Base-by-base conservation (phyloP, 2,329 filamentous ascomycete species). In the Colletotrichum tofieldiae region DNA sequence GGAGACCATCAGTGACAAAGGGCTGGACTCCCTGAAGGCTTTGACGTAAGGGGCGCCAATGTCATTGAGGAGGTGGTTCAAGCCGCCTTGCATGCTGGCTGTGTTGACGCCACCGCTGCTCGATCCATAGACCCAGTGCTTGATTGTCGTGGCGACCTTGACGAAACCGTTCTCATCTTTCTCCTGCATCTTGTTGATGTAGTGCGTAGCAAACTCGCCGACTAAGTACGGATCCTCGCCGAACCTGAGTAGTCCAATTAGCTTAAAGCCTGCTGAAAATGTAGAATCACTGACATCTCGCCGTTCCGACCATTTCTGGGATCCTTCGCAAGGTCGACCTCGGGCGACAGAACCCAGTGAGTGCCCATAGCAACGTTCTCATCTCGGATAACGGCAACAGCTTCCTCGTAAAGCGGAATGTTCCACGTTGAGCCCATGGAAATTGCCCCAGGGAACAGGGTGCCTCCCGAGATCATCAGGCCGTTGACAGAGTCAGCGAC, bases 51-150 rank as follows among this genome's bases (percentile, higher is more conserved):
- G 79, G 3, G 75, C 74, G 2, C 75, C 75, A 20, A 78, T 76
- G 59, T 79, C 78, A 74, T 82, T 82, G 67, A 81, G 77, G 26
- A 81, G 77, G 41, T 81, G 75, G 68, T 82, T 82, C 16, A 82
- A 71, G 16, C 80, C 81, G 3, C 77, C 78, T 3, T 76, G 75
- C 69, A 79, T 78, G 59, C 77, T 80, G 7, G 80, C 81, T 0
- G 69, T 65, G 73, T 82, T 82, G 58, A 82, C 77, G 29, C 81
- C 80, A 49, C 80, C 81, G 29, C 75, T 78, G 2, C 72, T 70
- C 9, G 75, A 73, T n/a, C 81, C 81, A 49, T 79, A 82, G 4
- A 82, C 76, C 70, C 78, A 82, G 65, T 82, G 81, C 74, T 82
- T 82, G 68, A 82, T 78, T 2, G 80, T 82, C 4, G 78, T 79